Conservation (phyloP, 441 rosid species). For the Populus hybrid region DNA sequence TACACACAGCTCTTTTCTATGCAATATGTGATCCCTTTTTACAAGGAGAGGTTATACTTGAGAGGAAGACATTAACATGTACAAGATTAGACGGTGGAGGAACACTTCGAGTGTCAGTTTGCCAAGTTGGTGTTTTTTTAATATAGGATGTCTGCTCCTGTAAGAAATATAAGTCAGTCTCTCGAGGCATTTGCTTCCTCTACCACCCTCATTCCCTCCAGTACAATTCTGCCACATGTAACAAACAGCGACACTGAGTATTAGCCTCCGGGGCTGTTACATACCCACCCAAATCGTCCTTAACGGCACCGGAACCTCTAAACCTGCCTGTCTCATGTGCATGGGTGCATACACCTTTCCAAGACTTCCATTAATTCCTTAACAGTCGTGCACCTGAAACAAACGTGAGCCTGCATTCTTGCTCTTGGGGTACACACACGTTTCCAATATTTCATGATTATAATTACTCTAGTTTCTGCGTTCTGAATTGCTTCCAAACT, state of each 20-base stretch:
- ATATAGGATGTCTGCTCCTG: slow-evolving; percentile 23
- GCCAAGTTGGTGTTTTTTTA: neutral
- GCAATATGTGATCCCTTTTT: neutral
- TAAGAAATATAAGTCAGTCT: slow-evolving; percentile 26
- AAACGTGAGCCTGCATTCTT: neutral
- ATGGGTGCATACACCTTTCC: slow-evolving; percentile 19
- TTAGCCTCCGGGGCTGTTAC: slow-evolving; percentile 37
- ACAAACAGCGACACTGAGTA: slow-evolving; percentile 40
- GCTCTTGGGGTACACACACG: neutral
- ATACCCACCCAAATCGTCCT: slow-evolving; percentile 23
- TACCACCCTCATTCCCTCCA: slow-evolving; percentile 21
- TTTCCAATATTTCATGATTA: neutral
- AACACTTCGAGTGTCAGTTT: neutral
- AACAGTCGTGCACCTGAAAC: neutral
- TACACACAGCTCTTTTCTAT: neutral
- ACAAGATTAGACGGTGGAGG: neutral
- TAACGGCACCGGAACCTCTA: slow-evolving; percentile 32
- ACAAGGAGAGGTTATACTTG: neutral
- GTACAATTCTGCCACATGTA: slow-evolving; percentile 13
- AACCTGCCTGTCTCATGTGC: slow-evolving; percentile 35
- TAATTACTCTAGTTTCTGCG: neutral
- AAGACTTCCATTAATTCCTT: neutral
- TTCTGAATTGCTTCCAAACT: neutral
- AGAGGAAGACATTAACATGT: neutral
- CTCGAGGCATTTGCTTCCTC: slow-evolving; percentile 51